Evolutionary conservation across 2,329 filamentous ascomycete genomes (phyloP).

Genomic region (Cladophialophora exuberans): DNA sequence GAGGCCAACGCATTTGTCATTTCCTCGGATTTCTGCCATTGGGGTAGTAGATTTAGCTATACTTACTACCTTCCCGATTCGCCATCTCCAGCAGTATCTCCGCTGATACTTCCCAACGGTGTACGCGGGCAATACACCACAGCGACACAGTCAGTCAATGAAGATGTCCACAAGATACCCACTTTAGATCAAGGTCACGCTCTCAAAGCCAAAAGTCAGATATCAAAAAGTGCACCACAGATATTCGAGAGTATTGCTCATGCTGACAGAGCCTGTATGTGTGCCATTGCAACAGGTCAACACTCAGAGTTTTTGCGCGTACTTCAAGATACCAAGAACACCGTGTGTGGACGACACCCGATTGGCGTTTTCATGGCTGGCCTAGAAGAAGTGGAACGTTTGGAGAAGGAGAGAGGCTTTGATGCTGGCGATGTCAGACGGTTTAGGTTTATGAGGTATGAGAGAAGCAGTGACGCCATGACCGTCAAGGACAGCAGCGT

Average conservation of each 20-base stretch:
- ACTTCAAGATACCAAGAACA: conserved; percentile 76
- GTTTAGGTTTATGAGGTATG: conserved; percentile 84
- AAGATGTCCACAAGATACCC: conserved; percentile 34
- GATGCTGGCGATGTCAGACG: conserved; percentile 40
- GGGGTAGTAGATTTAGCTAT: conserved; percentile 84
- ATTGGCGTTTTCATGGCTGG: conserved; percentile 93
- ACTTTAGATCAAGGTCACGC: conserved; percentile 29
- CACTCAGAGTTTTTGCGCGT: conserved; percentile 72
- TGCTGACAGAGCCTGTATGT: conserved; percentile 81
- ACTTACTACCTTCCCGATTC: conserved; percentile 70
- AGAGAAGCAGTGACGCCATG: conserved; percentile 77
- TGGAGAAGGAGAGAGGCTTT: conserved; percentile 39
- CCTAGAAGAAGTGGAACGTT: conserved; percentile 65
- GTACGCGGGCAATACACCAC: conserved; percentile 29
- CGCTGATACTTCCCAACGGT: conserved; percentile 42
- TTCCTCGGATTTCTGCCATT: conserved; percentile 96
- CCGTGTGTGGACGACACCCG: conserved; percentile 91
- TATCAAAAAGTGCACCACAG: conserved; percentile 39
- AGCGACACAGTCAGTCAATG: conserved; percentile 31
- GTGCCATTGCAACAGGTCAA: conserved; percentile 76
- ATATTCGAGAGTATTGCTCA: conserved; percentile 85
- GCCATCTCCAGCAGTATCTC: conserved; percentile 47
- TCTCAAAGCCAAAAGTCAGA: conserved; percentile 22
- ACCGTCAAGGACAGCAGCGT: conserved; percentile 77
- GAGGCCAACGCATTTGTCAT: conserved; percentile 77